These are phyloP conservation scores for Mollisia scopiformis DNA, from an alignment of 2,329 filamentous ascomycete genomes.

Conservation along the genomic window DNA sequence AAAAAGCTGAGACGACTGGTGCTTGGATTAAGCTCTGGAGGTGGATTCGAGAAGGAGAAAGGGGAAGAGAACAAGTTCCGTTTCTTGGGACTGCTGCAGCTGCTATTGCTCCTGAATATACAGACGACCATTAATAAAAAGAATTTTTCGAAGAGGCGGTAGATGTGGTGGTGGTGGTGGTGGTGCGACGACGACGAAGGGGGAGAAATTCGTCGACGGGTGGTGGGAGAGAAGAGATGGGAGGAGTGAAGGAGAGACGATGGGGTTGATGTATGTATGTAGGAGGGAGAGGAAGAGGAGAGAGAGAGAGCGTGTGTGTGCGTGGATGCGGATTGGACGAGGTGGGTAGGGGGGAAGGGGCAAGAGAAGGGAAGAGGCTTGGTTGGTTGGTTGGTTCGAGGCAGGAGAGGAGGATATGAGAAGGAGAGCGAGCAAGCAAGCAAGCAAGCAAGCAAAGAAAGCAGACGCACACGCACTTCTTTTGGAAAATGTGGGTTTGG, in stretches of 20 bases:
- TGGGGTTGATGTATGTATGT: neutral
- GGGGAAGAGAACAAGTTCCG: constrained; percentile 3
- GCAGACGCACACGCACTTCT: neutral
- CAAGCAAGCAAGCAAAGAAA: neutral
- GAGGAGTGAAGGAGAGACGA: constrained; percentile 6
- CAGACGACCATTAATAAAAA: constrained; percentile 31
- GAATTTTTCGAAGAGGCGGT: neutral
- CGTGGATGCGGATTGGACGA: neutral
- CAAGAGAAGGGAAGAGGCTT: too few species aligned
- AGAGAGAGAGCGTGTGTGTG: neutral
- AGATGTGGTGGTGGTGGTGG: too few species aligned
- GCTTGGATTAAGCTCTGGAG: constrained; percentile 31
- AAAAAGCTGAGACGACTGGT: constrained; percentile 16
- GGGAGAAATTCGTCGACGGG: neutral
- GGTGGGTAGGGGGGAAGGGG: neutral
- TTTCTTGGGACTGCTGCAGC: constrained; percentile 2
- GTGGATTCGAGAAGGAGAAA: constrained; percentile 11
- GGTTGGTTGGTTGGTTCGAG: too few species aligned
- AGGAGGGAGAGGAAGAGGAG: neutral
- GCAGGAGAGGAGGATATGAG: too few species aligned
- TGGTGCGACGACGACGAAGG: constrained; percentile 6
- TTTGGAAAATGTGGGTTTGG: neutral
- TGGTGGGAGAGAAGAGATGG: neutral
- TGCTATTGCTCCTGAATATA: constrained; percentile 18
- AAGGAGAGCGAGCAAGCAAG: neutral